Base-by-base conservation (phyloP, 2,329 filamentous ascomycete genomes). In the Arachnomyces sp. region DNA sequence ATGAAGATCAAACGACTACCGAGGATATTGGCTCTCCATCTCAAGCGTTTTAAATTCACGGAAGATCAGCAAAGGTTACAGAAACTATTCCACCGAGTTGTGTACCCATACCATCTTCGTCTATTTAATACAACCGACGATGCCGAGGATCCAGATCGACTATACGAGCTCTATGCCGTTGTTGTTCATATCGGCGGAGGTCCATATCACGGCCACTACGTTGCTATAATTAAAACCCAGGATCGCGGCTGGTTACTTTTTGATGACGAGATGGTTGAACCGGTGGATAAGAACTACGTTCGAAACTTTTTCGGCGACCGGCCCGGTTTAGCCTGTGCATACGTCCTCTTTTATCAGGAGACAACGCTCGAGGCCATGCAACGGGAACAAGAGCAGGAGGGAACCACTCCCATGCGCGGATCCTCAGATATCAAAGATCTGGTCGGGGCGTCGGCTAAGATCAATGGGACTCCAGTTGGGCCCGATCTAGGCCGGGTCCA, bases 1-100 rank as follows among this genome's bases (percentile, higher is more conserved):
- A 98, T 98, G 92, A 98, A 96, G 71, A 90, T 98, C 52, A 96
- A 98, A 69, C 79, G 86, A 39, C 68, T 96, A 56, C 92, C 92
- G 3, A 88, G 86, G 56, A 87, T 98, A 44, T 67, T 98, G 48
- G 89, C 92, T 3, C 69, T 98, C 43, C 92, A 98, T 59, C 67
- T 98, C 47, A 98, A 98, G 67, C 80, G 92, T 42, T 98, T 98
- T 72, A 96, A 96, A 67, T 98, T 95, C 59, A 95, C 90, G 2
- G 92, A 96, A 59, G 90, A 96, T 61, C 78, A 93, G 56, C 92
- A 89, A 50, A 79, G 89, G 40, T 68, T 98, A 46, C 89, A 96
- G 61, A 98, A 98, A 65, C 75, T 98, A 32, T 96, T 96, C 60
- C 90, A 98, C 62, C 78, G 90, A 32, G 92, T 98, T 11, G 87